Base-by-base conservation (phyloP, 2,329 filamentous ascomycete genomes). In the Aspergillus viridinutans region DNA sequence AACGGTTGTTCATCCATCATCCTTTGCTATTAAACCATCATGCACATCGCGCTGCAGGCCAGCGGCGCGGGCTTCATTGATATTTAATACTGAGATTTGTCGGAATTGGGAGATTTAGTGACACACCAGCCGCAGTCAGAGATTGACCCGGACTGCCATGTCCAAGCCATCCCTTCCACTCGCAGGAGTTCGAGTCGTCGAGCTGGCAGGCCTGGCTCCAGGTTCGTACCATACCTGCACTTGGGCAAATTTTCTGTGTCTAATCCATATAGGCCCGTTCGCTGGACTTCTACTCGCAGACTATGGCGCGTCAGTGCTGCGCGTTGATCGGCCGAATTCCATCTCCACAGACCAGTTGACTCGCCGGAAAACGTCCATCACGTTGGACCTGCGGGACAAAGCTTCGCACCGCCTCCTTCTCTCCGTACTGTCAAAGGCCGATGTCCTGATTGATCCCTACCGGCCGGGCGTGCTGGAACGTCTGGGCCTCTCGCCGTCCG, bases 361-460 rank as follows among this genome's bases (percentile, higher is more conserved):
- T 5, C 86, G 91, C 12, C 88, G 84, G 78, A 97, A 97, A 72
- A 78, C 85, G 56, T 94, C 90, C 29, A 85, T 97, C 60, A 83
- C 86, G 42, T 81, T 97, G 3, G 84, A 97, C 75, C 82, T 97
- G 53, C 95, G 94, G 69, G 82, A 83, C 0, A 64, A 82, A 0
- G 65, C 74, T 0, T 92, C 90, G 6, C 71, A 86, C 12, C 80
- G 80, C 1, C 78, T 97, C 6, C 74, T 96, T 53, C 86, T 85
- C 59, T 77, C 81, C 3, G 80, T 97, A 1, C 76, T 88, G 38
- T 74, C 77, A 17, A 71, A 78, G 17, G 81, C 85, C 55, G 93
- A 97, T 74, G 80, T 97, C 38, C 74, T 97, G 28, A 94, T 97
- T 72, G 94, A 97, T 72, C 93, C 94, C 0, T 97, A 92, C 79